These are phyloP conservation scores for Hemisphaericaspora nanyangensis DNA, from an alignment of 805 yeast species.

Conservation along the genomic window DNA sequence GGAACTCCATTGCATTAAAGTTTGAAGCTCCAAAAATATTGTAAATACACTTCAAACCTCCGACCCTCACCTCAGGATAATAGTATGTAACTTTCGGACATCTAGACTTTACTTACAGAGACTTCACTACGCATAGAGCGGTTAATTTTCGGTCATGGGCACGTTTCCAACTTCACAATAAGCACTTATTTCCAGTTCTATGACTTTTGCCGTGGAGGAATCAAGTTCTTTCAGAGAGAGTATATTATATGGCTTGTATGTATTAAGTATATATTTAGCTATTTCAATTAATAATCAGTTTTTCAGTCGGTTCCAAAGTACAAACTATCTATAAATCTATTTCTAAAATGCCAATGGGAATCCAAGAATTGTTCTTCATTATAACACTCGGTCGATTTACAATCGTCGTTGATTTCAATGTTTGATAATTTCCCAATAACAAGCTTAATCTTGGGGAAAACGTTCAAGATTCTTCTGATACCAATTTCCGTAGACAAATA, in stretches of 20 bases:
- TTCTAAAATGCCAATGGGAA: conserved; percentile 56
- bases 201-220: too few relatives aligned
- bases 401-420: conserved; percentile 20
- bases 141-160: too few relatives aligned
- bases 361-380: conserved; percentile 42
- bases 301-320: conserved; percentile 65
- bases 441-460: conserved; percentile 66
- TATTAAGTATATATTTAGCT: too few relatives aligned
- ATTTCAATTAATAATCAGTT: neutral
- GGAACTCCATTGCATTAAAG: conserved; percentile 46
- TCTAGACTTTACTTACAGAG: too few relatives aligned
- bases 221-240: too few relatives aligned
- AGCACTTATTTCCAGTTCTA: too few relatives aligned
- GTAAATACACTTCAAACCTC: neutral
- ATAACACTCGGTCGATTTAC: conserved; percentile 13
- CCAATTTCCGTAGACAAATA: conserved; percentile 81
- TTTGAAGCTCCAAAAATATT: conserved; percentile 32
- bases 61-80: too few relatives aligned
- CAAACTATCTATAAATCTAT: conserved; percentile 67
- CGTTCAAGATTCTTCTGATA: conserved; percentile 63
- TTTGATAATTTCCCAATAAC: conserved; percentile 65
- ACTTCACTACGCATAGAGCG: too few relatives aligned
- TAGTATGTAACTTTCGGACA: too few relatives aligned
- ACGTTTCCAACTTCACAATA: too few relatives aligned
- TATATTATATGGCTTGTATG: neutral